Conservation (phyloP, 2,329 filamentous ascomycete species). For the Zymoseptoria crescenta region DNA sequence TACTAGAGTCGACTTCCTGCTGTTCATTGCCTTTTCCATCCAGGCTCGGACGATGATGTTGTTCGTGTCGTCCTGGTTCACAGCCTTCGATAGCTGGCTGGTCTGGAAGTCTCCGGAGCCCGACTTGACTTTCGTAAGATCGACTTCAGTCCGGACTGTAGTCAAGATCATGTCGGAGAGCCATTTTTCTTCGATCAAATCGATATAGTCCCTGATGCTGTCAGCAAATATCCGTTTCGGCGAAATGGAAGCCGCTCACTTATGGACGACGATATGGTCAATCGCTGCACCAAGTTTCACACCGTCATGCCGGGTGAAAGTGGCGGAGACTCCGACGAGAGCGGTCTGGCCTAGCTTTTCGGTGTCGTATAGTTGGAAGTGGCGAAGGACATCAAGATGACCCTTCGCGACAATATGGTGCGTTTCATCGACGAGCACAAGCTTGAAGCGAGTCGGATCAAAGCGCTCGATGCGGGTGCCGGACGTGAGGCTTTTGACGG, state of each 20-base stretch:
- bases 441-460: constrained; percentile 70
- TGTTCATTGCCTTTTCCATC: constrained; percentile 61
- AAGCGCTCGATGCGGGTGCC: constrained; percentile 74
- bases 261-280: constrained; percentile 94
- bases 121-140: constrained; percentile 56
- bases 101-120: constrained; percentile 70
- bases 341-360: constrained; percentile 36
- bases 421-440: constrained; percentile 89
- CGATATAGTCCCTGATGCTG: constrained; percentile 52
- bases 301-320: constrained; percentile 72
- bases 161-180: constrained; percentile 89
- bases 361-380: constrained; percentile 65
- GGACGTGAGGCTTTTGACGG: constrained; percentile 75
- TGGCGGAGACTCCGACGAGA: constrained; percentile 85
- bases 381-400: constrained; percentile 66
- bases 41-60: constrained; percentile 79
- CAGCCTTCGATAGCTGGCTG: constrained; percentile 65
- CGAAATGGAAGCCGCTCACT: constrained; percentile 44
- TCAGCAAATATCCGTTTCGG: constrained; percentile 4
- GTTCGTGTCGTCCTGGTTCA: constrained; percentile 78
- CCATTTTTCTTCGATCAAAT: constrained; percentile 86
- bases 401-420: constrained; percentile 86
- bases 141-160: constrained; percentile 74
- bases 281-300: constrained; percentile 74
- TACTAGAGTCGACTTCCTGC: constrained; percentile 75